phyloP scores from a whole-genome alignment of 805 yeast species.

The Babjeviella inositovora region DNA sequence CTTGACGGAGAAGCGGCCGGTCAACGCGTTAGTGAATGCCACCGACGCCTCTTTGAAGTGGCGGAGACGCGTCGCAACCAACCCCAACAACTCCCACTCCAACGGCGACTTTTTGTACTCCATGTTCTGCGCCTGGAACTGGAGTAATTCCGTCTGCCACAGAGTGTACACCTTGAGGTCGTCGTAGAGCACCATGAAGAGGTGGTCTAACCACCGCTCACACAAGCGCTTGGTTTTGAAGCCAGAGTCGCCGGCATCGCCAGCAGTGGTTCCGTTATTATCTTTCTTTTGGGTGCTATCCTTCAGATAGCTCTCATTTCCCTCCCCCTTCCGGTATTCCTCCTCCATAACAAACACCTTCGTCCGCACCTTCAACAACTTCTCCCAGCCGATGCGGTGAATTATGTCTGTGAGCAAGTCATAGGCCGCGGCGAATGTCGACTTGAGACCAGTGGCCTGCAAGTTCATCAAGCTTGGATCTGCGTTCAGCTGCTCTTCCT shows the following conservation, averaged over 20 bases:
- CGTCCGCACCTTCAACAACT: conserved; percentile 46
- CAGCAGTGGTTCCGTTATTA: conserved; percentile 3
- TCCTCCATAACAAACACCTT: conserved; percentile 70
- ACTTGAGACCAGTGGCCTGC: conserved; percentile 53
- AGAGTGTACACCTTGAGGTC: conserved; percentile 72
- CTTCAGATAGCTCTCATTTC: too few relatives aligned
- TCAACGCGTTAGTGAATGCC: conserved; percentile 64
- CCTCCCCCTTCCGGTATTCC: conserved; percentile 30
- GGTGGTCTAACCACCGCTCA: conserved; percentile 61
- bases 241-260: conserved; percentile 3
- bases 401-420: conserved; percentile 56
- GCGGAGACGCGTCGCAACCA: conserved; percentile 70
- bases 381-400: conserved; percentile 71
- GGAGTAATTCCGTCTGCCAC: conserved; percentile 87
- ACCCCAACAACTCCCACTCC: conserved; percentile 90
- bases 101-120: conserved; percentile 61
- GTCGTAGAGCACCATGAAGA: conserved; percentile 53
- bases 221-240: conserved; percentile 52
- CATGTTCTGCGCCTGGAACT: conserved; percentile 77
- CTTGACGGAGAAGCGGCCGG: conserved; percentile 64
- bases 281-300: conserved; percentile 7
- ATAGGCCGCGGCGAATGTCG: conserved; percentile 46
- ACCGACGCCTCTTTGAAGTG: conserved; percentile 77
- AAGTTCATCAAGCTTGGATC: conserved; percentile 45
- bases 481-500: conserved; percentile 45